Evolutionary conservation across 75 land plant genomes (phyloP).

Genomic region (Picea glauca): DNA sequence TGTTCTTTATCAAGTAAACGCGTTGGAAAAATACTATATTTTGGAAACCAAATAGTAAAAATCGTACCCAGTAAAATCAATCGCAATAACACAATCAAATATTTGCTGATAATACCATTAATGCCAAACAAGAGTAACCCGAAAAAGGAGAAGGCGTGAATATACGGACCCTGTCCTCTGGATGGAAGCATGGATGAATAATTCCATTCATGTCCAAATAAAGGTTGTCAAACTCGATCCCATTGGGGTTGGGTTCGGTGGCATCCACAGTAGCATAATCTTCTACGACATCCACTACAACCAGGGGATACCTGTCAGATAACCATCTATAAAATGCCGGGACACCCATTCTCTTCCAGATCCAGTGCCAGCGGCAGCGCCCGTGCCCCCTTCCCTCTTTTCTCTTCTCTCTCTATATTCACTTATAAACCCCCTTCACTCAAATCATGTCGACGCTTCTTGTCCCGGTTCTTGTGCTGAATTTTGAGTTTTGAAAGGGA

Average conservation of each 20-base stretch:
- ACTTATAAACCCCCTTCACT: too few species aligned
- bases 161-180: conserved; percentile 53
- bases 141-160: neutral
- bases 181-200: conserved; percentile 84
- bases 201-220: conserved; percentile 77
- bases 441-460: too few species aligned
- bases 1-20: too few species aligned
- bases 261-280: conserved; percentile 40
- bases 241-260: conserved; percentile 56
- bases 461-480: too few species aligned
- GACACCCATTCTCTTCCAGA: conserved; percentile 46
- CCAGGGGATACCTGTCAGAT: conserved; percentile 59
- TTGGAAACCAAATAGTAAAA: neutral
- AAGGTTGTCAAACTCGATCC: conserved; percentile 69
- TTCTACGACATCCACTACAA: conserved; percentile 54
- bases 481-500: too few species aligned
- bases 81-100: neutral
- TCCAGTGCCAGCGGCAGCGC: too few species aligned
- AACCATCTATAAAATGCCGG: conserved; percentile 80
- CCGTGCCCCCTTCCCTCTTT: too few species aligned
- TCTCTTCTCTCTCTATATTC: too few species aligned
- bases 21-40: too few species aligned
- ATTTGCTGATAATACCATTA: neutral
- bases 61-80: neutral
- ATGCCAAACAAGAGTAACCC: neutral